Conservation (phyloP, 441 rosid species). For the Adansonia grandidieri region DNA sequence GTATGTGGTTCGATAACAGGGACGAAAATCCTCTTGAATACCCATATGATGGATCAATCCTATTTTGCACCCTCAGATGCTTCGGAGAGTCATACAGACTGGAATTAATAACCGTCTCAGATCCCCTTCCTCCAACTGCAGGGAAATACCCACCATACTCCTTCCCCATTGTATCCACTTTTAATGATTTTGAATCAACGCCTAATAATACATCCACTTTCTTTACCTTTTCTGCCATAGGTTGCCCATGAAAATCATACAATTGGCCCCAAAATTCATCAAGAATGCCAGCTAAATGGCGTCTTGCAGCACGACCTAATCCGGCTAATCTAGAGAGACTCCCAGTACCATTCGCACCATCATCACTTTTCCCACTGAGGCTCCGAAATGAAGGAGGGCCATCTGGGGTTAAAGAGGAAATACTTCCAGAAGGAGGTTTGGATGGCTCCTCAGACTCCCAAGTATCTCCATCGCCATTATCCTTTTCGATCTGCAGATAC, state of each 20-base stretch:
- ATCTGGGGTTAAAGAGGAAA: constrained; percentile 51
- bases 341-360: constrained; percentile 80
- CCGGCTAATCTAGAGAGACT: constrained; percentile 96
- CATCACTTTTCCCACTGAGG: constrained; percentile 79
- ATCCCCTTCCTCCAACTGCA: constrained; percentile 56
- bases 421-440: constrained; percentile 54
- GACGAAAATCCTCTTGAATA: constrained; percentile 61
- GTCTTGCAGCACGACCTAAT: constrained; percentile 96
- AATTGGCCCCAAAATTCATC: constrained; percentile 98
- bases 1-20: constrained; percentile 57
- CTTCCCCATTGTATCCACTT: constrained; percentile 54
- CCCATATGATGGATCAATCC: constrained; percentile 65
- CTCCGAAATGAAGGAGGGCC: constrained; percentile 89
- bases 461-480: constrained; percentile 59
- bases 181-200: constrained; percentile 53
- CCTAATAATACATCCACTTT: constrained; percentile 64
- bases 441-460: constrained; percentile 74
- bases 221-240: constrained; percentile 60
- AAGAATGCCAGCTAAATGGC: constrained; percentile 72
- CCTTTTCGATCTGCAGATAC: constrained; percentile 49
- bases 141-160: constrained; percentile 56
- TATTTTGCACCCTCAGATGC: constrained; percentile 60
- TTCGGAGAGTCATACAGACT: constrained; percentile 57
- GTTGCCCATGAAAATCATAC: constrained; percentile 78
- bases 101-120: constrained; percentile 53